Evolutionary conservation across 495 filamentous ascomycete genomes (phyloP).

Genomic region (Haplographium delicatum): DNA sequence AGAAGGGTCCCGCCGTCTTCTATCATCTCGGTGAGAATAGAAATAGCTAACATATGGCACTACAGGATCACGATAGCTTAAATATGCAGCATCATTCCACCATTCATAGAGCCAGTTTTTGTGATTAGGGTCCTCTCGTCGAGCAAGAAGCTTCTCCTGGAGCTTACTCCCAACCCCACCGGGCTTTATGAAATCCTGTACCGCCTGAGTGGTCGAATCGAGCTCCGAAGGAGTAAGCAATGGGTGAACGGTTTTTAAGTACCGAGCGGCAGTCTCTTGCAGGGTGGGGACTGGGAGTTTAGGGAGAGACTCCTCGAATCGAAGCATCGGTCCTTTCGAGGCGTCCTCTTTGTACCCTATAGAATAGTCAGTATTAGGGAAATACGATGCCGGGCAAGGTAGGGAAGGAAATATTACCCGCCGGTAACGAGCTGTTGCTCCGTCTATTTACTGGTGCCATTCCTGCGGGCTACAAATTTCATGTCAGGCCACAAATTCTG

Average conservation of each 20-base stretch:
- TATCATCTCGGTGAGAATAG: conserved; percentile 95
- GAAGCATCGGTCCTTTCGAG: conserved; percentile 87
- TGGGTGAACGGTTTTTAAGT: conserved; percentile 88
- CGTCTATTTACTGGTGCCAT: conserved; percentile 38
- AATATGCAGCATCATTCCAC: conserved; percentile 95
- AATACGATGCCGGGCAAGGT: conserved; percentile 16
- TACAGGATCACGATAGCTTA: conserved; percentile 89
- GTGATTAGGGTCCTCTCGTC: conserved; percentile 73
- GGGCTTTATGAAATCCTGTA: conserved; percentile 75
- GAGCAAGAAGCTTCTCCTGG: conserved; percentile 80
- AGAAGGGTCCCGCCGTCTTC: conserved; percentile 76
- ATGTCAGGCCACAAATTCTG: conserved; percentile 10
- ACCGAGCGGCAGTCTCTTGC: conserved; percentile 86
- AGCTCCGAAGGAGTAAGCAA: conserved; percentile 69
- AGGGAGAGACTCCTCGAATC: conserved; percentile 94
- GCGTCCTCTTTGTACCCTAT: conserved; percentile 88
- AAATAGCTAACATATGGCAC: conserved; percentile 99
- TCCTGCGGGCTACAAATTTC: conserved; percentile 5
- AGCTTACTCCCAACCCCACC: conserved; percentile 78
- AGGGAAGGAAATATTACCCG: conserved; percentile 30
- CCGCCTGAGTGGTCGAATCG: conserved; percentile 71
- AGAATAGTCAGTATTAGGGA: conserved; percentile 13
- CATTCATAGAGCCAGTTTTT: conserved; percentile 97
- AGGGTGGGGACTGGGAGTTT: conserved; percentile 86
- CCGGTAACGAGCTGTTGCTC: conserved; percentile 53